phyloP scores from a whole-genome alignment of 768 basidiomycete genomes.

The Boletus barrowsii region DNA sequence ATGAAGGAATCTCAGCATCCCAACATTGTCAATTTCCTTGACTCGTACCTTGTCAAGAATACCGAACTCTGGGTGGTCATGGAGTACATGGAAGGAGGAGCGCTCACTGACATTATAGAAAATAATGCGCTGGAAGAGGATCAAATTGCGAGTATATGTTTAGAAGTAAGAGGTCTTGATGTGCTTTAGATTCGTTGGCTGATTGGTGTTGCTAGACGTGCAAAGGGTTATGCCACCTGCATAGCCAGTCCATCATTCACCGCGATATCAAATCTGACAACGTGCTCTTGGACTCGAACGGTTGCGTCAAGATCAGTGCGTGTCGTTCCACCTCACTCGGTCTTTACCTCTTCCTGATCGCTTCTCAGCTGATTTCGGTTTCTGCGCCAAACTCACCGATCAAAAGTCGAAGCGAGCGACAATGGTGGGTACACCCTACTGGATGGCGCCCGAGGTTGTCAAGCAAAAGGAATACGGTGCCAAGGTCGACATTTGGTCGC shows the following conservation, averaged over 20 bases:
- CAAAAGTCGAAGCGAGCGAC: conserved; percentile 96
- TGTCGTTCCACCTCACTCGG: conserved; percentile 11
- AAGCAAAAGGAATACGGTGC: conserved; percentile 97
- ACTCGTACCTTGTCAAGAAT: conserved; percentile 84
- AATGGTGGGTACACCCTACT: conserved; percentile 98
- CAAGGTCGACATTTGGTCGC: conserved; percentile 95
- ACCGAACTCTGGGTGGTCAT: conserved; percentile 96
- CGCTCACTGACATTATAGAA: conserved; percentile 96
- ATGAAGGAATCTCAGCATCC: conserved; percentile 99
- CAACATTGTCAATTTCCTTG: conserved; percentile 95
- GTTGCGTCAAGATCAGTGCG: conserved; percentile 96
- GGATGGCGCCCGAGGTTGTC: conserved; percentile 99
- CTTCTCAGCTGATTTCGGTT: conserved; percentile 87
- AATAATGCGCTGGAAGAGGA: conserved; percentile 94
- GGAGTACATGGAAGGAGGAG: conserved; percentile 99
- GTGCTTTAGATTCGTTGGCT: background rate
- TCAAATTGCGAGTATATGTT: conserved; percentile 87
- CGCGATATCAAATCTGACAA: conserved; percentile 98
- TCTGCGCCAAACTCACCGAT: conserved; percentile 93
- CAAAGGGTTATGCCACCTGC: conserved; percentile 89
- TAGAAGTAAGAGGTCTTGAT: conserved; percentile 62
- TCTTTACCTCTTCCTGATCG: conserved; percentile 1
- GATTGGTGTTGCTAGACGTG: conserved; percentile 63
- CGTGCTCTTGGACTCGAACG: conserved; percentile 87
- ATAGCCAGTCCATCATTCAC: conserved; percentile 93